Percentiles rank a stretch among this genome's conserved stretches.
phyloP scores from a whole-genome alignment of 2,329 filamentous ascomycete genomes.

The Aspergillus niger region DNA sequence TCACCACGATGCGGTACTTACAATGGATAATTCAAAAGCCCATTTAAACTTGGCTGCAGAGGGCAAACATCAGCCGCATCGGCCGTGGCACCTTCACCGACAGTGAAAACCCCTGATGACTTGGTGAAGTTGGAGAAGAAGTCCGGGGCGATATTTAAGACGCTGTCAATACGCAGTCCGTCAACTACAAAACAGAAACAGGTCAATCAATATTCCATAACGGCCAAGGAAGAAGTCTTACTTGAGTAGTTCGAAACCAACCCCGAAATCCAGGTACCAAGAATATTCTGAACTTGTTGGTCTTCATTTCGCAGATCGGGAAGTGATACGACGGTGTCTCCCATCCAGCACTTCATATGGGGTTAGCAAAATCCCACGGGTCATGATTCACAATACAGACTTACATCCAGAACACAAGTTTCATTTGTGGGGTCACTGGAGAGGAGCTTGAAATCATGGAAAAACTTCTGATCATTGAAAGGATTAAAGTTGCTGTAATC shows the following conservation, averaged over 20 bases:
- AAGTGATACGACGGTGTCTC: slow-evolving; percentile 55
- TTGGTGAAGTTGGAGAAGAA: slow-evolving; percentile 46
- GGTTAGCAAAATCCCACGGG: neutral
- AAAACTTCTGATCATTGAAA: slow-evolving; percentile 60
- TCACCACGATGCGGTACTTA: neutral
- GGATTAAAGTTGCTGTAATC: slow-evolving; percentile 56
- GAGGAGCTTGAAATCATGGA: slow-evolving; percentile 59
- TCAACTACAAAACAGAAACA: slow-evolving; percentile 36
- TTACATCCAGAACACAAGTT: slow-evolving; percentile 34
- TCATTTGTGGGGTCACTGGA: slow-evolving; percentile 53
- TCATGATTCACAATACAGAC: neutral
- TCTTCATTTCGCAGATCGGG: slow-evolving; percentile 63
- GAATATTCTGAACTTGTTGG: slow-evolving; percentile 50
- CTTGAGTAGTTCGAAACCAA: slow-evolving; percentile 63
- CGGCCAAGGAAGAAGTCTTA: slow-evolving; percentile 37
- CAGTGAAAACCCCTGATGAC: slow-evolving; percentile 47
- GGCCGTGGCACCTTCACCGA: slow-evolving; percentile 50
- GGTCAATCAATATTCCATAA: too few species aligned
- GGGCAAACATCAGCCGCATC: slow-evolving; percentile 42
- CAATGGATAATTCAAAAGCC: slow-evolving; percentile 48
- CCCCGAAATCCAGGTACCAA: slow-evolving; percentile 59
- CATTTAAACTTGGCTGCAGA: slow-evolving; percentile 48
- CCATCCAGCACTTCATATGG: slow-evolving; percentile 53
- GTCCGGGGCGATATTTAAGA: slow-evolving; percentile 47
- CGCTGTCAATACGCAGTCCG: slow-evolving; percentile 54